phyloP scores from a whole-genome alignment of 768 basidiomycete species.

The Calocera viscosa region DNA sequence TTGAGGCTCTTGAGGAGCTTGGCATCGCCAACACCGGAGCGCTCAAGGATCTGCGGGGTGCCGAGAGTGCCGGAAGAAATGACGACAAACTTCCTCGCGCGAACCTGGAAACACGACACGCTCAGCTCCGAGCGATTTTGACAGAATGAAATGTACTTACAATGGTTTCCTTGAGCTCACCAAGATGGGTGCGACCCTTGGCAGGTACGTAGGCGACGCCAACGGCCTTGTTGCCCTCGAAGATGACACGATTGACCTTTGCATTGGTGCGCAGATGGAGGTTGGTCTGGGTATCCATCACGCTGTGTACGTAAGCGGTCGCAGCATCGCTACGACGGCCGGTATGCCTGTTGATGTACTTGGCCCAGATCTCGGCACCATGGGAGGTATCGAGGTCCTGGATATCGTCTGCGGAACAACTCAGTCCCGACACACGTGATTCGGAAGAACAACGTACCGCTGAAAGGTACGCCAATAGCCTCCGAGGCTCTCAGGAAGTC shows the following conservation, averaged over 20 bases:
- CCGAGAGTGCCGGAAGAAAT: slow-evolving; percentile 55
- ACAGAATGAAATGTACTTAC: slow-evolving; percentile 21
- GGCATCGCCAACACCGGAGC: slow-evolving; percentile 52
- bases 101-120: slow-evolving; percentile 25
- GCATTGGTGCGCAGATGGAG: slow-evolving; percentile 54
- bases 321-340: slow-evolving; percentile 61
- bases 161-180: slow-evolving; percentile 45
- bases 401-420: slow-evolving; percentile 42
- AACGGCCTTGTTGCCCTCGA: slow-evolving; percentile 59
- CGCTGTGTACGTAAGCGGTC: slow-evolving; percentile 57
- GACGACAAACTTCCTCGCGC: slow-evolving; percentile 54
- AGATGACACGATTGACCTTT: slow-evolving; percentile 56
- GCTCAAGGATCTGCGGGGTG: slow-evolving; percentile 59
- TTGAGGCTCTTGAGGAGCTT: slow-evolving; percentile 39
- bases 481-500: slow-evolving; percentile 39
- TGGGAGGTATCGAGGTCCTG: slow-evolving; percentile 52
- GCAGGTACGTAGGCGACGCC: slow-evolving; percentile 58
- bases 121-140: not conserved
- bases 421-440: slow-evolving; percentile 41
- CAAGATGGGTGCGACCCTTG: slow-evolving; percentile 44
- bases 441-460: not conserved
- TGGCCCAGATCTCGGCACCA: slow-evolving; percentile 61
- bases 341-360: slow-evolving; percentile 63
- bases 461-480: slow-evolving; percentile 14
- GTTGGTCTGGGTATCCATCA: slow-evolving; percentile 56